Conservation (phyloP, 176 grass and related monocot genomes). For the Tuctoria greenei region DNA sequence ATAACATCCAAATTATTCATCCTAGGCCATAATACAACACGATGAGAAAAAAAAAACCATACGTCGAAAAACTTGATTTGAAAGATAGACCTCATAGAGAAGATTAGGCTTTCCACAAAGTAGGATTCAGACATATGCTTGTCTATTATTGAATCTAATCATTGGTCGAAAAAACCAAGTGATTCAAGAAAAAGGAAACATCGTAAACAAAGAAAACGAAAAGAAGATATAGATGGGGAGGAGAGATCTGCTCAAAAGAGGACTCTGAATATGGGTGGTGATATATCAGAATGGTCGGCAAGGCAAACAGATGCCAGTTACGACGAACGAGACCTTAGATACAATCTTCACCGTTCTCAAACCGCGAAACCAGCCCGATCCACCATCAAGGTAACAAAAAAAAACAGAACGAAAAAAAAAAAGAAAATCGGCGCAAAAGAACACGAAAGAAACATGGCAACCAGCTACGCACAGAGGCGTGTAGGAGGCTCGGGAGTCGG, state of each 20-base stretch:
- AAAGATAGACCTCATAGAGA: constrained; percentile 67
- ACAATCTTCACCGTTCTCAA: constrained; percentile 60
- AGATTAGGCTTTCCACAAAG: constrained; percentile 84
- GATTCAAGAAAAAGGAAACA: neutral
- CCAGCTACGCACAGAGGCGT: accelerated
- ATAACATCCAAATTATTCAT: constrained; percentile 49
- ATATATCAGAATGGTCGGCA: constrained; percentile 99
- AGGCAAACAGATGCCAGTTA: constrained; percentile 80
- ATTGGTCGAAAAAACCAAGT: constrained; percentile 12
- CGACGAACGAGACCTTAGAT: constrained; percentile 97
- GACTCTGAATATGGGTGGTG: constrained; percentile 99
- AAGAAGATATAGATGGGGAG: no score
- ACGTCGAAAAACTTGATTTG: no score
- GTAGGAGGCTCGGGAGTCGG: neutral
- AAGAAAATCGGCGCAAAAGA: neutral
- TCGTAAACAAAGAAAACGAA: accelerated
- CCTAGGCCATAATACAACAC: neutral
- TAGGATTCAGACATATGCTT: constrained; percentile 95
- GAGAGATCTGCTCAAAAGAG: neutral
- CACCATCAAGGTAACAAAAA: no score
- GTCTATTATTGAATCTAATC: constrained; percentile 61
- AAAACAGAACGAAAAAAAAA: neutral
- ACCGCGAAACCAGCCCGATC: neutral
- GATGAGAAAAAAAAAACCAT: neutral
- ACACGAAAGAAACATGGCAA: accelerated